Conservation (phyloP, 73 alveolate species). For the Paramecium tetraurelia region DNA sequence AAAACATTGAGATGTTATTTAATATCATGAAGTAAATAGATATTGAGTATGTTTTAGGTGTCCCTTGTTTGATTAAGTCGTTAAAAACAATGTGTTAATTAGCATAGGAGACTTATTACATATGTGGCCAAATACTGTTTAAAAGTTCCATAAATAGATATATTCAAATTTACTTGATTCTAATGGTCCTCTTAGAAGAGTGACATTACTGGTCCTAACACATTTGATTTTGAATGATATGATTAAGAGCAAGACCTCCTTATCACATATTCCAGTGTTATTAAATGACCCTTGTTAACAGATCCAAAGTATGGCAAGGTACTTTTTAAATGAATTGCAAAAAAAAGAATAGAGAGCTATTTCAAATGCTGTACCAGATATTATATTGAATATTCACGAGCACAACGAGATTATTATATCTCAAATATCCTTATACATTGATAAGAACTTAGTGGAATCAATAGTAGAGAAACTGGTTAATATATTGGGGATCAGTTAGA, state of each 20-base stretch:
- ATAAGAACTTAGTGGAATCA: not conserved
- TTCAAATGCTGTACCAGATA: constrained; percentile 51
- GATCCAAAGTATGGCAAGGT: constrained; percentile 20
- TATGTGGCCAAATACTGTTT: constrained; percentile 51
- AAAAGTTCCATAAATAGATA: not conserved
- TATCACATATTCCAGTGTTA: constrained; percentile 33
- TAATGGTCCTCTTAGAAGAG: constrained; percentile 16
- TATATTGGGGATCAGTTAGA: not conserved
- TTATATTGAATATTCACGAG: not conserved
- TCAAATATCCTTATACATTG: not conserved
- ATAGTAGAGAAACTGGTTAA: not conserved
- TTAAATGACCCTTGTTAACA: constrained; percentile 40
- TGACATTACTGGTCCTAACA: constrained; percentile 42
- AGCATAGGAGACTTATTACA: constrained; percentile 51
- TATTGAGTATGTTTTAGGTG: not conserved
- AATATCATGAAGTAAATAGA: not conserved
- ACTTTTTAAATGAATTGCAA: constrained; percentile 46
- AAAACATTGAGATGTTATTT: constrained; percentile 12
- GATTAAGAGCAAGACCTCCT: constrained; percentile 42
- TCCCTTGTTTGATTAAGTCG: constrained; percentile 30
- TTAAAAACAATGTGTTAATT: constrained; percentile 39
- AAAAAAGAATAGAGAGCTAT: constrained; percentile 46
- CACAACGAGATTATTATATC: not conserved
- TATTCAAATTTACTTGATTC: constrained; percentile 28
- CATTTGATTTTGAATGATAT: constrained; percentile 58